A percentile compares a stretch with the other conserved stretches of the same genome.
These are phyloP conservation scores for Aspergillus panamensis DNA, from an alignment of 495 filamentous ascomycete species.

Conservation along the genomic window DNA sequence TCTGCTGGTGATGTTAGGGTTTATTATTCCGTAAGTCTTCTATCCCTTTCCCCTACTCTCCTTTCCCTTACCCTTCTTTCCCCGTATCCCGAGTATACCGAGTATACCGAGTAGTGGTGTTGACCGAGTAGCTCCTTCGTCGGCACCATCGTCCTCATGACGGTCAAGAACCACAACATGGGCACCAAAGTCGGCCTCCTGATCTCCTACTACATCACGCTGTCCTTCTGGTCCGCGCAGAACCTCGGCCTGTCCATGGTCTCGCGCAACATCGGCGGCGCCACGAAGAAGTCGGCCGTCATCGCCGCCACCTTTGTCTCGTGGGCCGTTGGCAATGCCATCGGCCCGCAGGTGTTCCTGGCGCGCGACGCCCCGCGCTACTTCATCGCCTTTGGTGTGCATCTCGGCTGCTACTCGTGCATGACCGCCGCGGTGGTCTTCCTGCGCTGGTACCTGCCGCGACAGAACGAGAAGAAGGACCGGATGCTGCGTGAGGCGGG, in stretches of 20 bases:
- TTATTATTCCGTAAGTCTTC: constrained; percentile 56
- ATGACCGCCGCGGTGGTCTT: constrained; percentile 36
- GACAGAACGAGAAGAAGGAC: constrained; percentile 42
- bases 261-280: constrained; percentile 62
- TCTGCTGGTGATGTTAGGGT: constrained; percentile 58
- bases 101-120: too few relatives aligned
- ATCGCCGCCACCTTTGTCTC: constrained; percentile 45
- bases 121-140: constrained; percentile 40
- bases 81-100: too few relatives aligned
- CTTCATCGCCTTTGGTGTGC: constrained; percentile 42
- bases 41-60: neutral
- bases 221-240: constrained; percentile 56
- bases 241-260: constrained; percentile 58
- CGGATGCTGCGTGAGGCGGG: constrained; percentile 29
- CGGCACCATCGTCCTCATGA: constrained; percentile 62
- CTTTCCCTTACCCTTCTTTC: too few relatives aligned
- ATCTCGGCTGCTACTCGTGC: constrained; percentile 40
- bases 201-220: constrained; percentile 59
- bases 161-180: constrained; percentile 50
- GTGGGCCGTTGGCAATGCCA: constrained; percentile 44
- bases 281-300: constrained; percentile 60
- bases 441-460: constrained; percentile 35
- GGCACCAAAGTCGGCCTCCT: constrained; percentile 52
- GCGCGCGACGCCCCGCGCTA: constrained; percentile 37
- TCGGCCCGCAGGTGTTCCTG: constrained; percentile 49